Percentiles rank a stretch among this genome's conserved stretches.
phyloP scores from a whole-genome alignment of 768 basidiomycete genomes.

The Lactarius pseudohatsudake region DNA sequence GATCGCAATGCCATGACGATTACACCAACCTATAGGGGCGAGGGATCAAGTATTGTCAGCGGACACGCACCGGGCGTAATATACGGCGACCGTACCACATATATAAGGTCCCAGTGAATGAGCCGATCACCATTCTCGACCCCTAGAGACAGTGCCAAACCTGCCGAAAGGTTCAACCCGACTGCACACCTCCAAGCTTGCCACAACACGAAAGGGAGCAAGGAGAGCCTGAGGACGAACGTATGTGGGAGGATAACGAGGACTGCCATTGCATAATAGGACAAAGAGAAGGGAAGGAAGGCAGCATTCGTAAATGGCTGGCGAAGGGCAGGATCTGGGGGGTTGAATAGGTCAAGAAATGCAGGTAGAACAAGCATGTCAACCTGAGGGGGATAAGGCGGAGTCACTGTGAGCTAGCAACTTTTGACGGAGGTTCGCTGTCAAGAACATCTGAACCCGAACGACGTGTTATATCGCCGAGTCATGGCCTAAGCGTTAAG shows the following conservation, averaged over 20 bases:
- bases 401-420: neutral
- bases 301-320: neutral
- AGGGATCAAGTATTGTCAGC: neutral
- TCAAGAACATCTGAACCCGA: too few relatives aligned
- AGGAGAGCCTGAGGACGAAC: neutral
- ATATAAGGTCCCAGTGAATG: neutral
- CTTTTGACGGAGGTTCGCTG: too few relatives aligned
- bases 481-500: too few relatives aligned
- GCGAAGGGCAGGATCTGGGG: neutral
- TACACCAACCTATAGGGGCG: neutral
- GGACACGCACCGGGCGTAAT: neutral
- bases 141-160: constrained; percentile 37
- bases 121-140: constrained; percentile 40
- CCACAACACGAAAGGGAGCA: neutral
- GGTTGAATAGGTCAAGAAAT: neutral
- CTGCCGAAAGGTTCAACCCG: constrained; percentile 47
- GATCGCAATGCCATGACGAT: neutral
- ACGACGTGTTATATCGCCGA: too few relatives aligned
- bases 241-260: neutral
- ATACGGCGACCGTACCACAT: neutral
- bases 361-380: neutral
- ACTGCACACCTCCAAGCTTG: constrained; percentile 1
- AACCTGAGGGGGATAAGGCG: neutral
- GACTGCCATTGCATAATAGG: neutral
- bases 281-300: neutral